Evolutionary conservation across 176 grass and related monocot genomes (phyloP), one percentile per base, ranked within the genome.

Genomic region (Canna indica): DNA sequence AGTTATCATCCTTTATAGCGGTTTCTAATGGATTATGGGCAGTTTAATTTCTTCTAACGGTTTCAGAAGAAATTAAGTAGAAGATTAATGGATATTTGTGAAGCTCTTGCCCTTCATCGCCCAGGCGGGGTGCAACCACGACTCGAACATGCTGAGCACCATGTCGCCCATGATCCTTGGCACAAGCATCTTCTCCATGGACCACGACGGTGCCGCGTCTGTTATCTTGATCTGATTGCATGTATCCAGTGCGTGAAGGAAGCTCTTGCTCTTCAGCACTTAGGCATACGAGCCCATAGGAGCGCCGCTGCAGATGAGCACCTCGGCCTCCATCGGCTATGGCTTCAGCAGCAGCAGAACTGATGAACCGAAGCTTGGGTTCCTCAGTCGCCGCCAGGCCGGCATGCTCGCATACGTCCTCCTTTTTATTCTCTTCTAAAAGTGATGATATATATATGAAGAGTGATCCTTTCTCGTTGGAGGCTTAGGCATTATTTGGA

Each of bases 101-200:
- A n/a, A n/a, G n/a, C n/a, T n/a, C n/a, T n/a, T n/a, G n/a, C n/a
- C n/a, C n/a, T n/a, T n/a, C n/a, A n/a, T n/a, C n/a, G n/a, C n/a
- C n/a, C n/a, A n/a, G n/a, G n/a, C n/a, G n/a, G n/a, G n/a, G n/a
- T n/a, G n/a, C n/a, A n/a, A n/a, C n/a, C n/a, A n/a, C n/a, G n/a
- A n/a, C n/a, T n/a, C n/a, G n/a, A n/a, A n/a, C n/a, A n/a, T n/a
- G n/a, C n/a, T n/a, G n/a, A 63, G 59, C 59, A 63, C 59, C 59
- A 63, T 63, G 28, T 63, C 59, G 14, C 59, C 59, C 59, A 63
- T 63, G 28, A 63, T 29, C 59, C 59, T 63, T 17, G 59, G 28
- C 59, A 30, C 28, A 3, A 29, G 59, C 59, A 63, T 63, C 29
- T 13, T 18, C 59, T 63, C 59, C 59, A 63, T 63, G 59, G 59